These are phyloP conservation scores for Rubus idaeus DNA, from an alignment of 306 rosid genomes.

Conservation along the genomic window DNA sequence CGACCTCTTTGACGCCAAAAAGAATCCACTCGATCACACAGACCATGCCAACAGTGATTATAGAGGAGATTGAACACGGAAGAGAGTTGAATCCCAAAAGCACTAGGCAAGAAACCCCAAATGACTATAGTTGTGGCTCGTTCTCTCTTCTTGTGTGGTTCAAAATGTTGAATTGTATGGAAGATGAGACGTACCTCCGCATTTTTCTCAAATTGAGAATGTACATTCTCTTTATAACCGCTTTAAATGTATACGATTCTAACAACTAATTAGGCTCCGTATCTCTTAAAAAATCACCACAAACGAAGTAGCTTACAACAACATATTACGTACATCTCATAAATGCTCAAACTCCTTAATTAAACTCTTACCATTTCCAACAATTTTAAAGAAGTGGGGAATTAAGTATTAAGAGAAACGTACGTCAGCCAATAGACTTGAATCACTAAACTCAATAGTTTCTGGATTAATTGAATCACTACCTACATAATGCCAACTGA, in stretches of 20 bases:
- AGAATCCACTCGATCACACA: neutral
- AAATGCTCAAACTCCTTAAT: neutral
- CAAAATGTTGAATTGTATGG: no score
- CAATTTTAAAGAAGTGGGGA: no score
- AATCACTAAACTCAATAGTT: no score
- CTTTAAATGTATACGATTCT: neutral
- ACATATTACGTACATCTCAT: neutral
- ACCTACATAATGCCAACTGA: neutral
- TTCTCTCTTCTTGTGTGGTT: no score
- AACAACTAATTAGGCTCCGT: neutral
- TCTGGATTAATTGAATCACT: neutral
- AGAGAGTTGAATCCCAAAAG: neutral
- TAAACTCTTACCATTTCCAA: neutral
- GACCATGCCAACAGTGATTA: neutral
- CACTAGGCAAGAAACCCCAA: no score
- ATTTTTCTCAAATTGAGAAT: no score
- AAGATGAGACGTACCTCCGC: no score
- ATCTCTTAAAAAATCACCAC: neutral
- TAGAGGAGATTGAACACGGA: neutral
- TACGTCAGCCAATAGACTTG: no score
- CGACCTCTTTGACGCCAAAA: neutral
- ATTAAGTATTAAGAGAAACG: no score
- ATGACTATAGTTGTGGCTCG: neutral
- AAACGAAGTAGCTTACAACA: neutral
- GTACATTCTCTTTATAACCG: no score